phyloP scores from a whole-genome alignment of 2,329 filamentous ascomycete species.

The Fusarium luffae region DNA sequence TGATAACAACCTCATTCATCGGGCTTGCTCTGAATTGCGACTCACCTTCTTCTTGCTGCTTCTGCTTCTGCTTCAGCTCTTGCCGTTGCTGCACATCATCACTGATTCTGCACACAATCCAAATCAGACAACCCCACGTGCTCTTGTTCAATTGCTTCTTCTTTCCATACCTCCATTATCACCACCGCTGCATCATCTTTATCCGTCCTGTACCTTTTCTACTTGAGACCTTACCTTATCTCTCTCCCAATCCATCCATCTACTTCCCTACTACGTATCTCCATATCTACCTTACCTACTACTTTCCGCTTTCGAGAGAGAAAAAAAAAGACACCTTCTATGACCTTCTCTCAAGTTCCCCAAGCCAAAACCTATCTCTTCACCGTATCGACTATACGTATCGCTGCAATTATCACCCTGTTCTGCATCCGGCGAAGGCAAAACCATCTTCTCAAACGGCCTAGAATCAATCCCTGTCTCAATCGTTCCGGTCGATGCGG shows the following conservation, averaged over 20 bases:
- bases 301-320: slow-evolving; percentile 30
- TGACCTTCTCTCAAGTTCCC: slow-evolving; percentile 35
- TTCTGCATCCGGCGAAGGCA: slow-evolving; percentile 37
- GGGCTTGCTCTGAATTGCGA: slow-evolving; percentile 1
- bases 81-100: slow-evolving; percentile 28
- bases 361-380: slow-evolving; percentile 21
- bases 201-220: neutral
- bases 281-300: neutral
- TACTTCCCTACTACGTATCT: neutral
- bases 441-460: slow-evolving; percentile 35
- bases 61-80: neutral
- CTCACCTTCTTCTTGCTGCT: slow-evolving; percentile 15
- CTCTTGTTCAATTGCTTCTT: slow-evolving; percentile 20
- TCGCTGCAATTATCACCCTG: slow-evolving; percentile 25
- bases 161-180: slow-evolving; percentile 5
- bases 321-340: slow-evolving; percentile 13
- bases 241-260: neutral
- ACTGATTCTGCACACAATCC: slow-evolving; percentile 26
- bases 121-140: slow-evolving; percentile 29
- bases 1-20: slow-evolving; percentile 24
- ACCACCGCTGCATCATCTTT: slow-evolving; percentile 1
- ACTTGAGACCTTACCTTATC: neutral
- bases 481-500: slow-evolving; percentile 31
- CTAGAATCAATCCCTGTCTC: slow-evolving; percentile 35
- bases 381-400: slow-evolving; percentile 31